phyloP scores from a whole-genome alignment of 805 yeast genomes.

The Myxozyma monticola region DNA sequence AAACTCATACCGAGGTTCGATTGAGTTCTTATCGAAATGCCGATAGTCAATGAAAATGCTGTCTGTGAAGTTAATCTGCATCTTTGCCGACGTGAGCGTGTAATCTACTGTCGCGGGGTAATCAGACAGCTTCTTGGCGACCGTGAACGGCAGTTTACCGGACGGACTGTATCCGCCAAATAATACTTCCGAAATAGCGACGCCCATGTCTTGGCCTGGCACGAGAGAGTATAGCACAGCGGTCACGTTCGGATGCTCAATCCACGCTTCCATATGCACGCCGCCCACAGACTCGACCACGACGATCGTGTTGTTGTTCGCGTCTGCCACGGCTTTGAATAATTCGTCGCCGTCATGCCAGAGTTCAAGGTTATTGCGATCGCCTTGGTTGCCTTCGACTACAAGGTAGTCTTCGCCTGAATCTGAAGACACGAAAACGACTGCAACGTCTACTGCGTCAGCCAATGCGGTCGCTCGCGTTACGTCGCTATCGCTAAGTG shows the following conservation, averaged over 20 bases:
- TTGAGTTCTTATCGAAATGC: slow-evolving; percentile 56
- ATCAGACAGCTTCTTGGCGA: slow-evolving; percentile 53
- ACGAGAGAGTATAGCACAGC: slow-evolving; percentile 59
- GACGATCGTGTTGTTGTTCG: slow-evolving; percentile 57
- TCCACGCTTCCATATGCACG: slow-evolving; percentile 55
- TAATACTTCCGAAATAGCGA: slow-evolving; percentile 56
- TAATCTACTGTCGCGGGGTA: slow-evolving; percentile 45
- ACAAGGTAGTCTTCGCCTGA: slow-evolving; percentile 62
- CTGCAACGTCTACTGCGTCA: slow-evolving; percentile 52
- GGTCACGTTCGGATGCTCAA: slow-evolving; percentile 58
- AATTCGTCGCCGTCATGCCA: slow-evolving; percentile 62
- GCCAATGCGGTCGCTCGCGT: slow-evolving; percentile 48
- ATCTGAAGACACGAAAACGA: slow-evolving; percentile 55
- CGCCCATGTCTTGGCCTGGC: slow-evolving; percentile 56
- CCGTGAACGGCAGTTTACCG: slow-evolving; percentile 63
- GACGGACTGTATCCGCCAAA: slow-evolving; percentile 65
- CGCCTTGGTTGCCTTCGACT: slow-evolving; percentile 62
- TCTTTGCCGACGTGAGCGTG: slow-evolving; percentile 39
- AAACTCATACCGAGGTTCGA: slow-evolving; percentile 60
- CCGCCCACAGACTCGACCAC: slow-evolving; percentile 64
- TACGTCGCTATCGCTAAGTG: slow-evolving; percentile 49
- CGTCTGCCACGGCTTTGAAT: slow-evolving; percentile 50
- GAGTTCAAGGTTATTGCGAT: slow-evolving; percentile 52
- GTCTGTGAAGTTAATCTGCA: slow-evolving; percentile 42
- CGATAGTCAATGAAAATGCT: slow-evolving; percentile 57